Percentiles rank a stretch among this genome's conserved stretches.
These are phyloP conservation scores for Pochonia chlamydosporia DNA, from an alignment of 2,329 filamentous ascomycete genomes.

Conservation along the genomic window DNA sequence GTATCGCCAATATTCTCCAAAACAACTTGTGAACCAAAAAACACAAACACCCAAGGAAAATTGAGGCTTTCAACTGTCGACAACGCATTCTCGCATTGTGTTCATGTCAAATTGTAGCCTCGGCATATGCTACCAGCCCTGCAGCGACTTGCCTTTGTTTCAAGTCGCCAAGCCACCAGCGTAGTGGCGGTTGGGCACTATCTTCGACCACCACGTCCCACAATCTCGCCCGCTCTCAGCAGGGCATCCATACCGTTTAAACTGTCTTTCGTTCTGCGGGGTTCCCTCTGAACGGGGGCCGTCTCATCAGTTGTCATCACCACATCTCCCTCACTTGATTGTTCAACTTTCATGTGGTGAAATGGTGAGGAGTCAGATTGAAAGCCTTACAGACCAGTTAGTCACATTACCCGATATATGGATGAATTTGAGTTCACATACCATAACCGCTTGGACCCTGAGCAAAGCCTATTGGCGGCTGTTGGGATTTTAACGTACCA, in stretches of 20 bases:
- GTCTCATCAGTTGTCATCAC: slow-evolving; percentile 23
- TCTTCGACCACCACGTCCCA: slow-evolving; percentile 35
- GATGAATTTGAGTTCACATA: slow-evolving; percentile 18
- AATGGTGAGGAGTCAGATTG: slow-evolving; percentile 26
- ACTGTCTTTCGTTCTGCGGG: slow-evolving; percentile 17
- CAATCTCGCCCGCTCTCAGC: slow-evolving; percentile 53
- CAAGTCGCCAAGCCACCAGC: background rate
- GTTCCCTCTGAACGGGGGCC: slow-evolving; percentile 9
- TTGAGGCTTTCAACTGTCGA: too few relatives aligned
- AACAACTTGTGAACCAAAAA: background rate
- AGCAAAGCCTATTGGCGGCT: slow-evolving; percentile 15
- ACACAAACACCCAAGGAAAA: too few relatives aligned
- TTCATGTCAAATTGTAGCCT: background rate
- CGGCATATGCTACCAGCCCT: background rate
- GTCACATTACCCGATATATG: slow-evolving; percentile 14
- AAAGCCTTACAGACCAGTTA: slow-evolving; percentile 26
- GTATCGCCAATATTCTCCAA: slow-evolving; percentile 3
- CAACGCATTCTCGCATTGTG: too few relatives aligned
- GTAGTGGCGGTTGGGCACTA: slow-evolving; percentile 11
- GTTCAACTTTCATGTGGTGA: slow-evolving; percentile 24
- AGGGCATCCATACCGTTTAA: slow-evolving; percentile 56
- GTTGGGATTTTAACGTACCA: slow-evolving; percentile 18
- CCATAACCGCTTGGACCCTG: slow-evolving; percentile 27
- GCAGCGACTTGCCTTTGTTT: background rate
- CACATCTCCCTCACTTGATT: slow-evolving; percentile 22